Evolutionary conservation across 805 yeast species (phyloP), one percentile per base, ranked within the genome.

Genomic region (Suhomyces pyralidae): DNA sequence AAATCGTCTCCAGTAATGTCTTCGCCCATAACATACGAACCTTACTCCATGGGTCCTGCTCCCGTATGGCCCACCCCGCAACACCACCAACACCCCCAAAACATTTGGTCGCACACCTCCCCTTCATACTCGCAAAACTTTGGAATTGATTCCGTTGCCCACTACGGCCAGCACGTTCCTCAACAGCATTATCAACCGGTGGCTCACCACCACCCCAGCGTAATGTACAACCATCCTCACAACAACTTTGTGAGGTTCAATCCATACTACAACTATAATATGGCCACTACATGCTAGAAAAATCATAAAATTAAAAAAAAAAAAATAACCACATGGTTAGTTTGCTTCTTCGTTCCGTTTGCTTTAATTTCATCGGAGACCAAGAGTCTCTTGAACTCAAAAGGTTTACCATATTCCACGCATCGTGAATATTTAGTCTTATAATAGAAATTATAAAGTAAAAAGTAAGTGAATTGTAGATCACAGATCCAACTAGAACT

Each of bases 231-330:
- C 10, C 52, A 45, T 40, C 54, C 48, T 40, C 55, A 55, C 42
- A 47, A 51, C 50, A 47, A 48, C 30, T 69, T 64, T 57, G 71
- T 68, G 34, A 75, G 76, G 14, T 71, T 70, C 53, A 73, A 72
- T 55, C 74, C 76, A 17, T 73, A 70, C 56, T 71, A 71, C 58
- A 62, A 62, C 50, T 70, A 68, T 51, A 66, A 62, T 56, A 61
- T 68, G 65, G 67, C 73, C 38, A 59, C 68, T 40, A 59, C 68
- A 26, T 56, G 58, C 40, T 55, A 45, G 40, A 42, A 38, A 38
- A 19, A 38, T 1, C 10, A 3, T 9, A 38, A 38, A 38, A 38
- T 17, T 7, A 38, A 38, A 38, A 38, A 38, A 38, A 38, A 38
- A 36, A 38, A 38, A 38, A 38, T 10, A 36, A 36, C 40, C 40